These are phyloP conservation scores for Phialocephala subalpina DNA, from an alignment of 2,329 filamentous ascomycete genomes.

Conservation along the genomic window DNA sequence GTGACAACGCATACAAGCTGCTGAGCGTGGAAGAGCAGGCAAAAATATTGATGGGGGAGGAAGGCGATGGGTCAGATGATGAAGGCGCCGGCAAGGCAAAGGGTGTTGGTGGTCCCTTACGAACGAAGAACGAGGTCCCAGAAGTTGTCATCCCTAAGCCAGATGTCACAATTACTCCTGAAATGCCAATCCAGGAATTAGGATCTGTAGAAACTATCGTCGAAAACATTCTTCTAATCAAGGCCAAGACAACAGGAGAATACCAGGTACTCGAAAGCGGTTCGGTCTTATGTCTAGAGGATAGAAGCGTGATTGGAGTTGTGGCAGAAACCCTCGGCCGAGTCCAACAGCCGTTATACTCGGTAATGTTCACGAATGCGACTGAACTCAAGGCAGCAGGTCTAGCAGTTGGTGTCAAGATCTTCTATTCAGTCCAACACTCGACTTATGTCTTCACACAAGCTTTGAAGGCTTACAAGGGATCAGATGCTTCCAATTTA, in stretches of 20 bases:
- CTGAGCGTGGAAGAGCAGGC: conserved; percentile 85
- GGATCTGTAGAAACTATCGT: conserved; percentile 81
- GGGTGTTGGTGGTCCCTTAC: conserved; percentile 58
- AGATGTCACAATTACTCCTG: conserved; percentile 76
- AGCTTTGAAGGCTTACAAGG: conserved; percentile 79
- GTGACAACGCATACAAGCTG: conserved; percentile 70
- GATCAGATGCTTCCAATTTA: conserved; percentile 92
- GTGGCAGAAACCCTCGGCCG: conserved; percentile 88
- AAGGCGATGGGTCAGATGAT: conserved; percentile 77
- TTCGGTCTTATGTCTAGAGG: conserved; percentile 81
- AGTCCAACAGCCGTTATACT: conserved; percentile 87
- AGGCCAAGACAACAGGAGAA: conserved; percentile 80
- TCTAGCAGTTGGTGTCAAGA: conserved; percentile 70
- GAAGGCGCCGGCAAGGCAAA: conserved; percentile 63
- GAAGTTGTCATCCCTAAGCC: conserved; percentile 76
- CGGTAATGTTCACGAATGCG: conserved; percentile 75
- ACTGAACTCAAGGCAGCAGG: conserved; percentile 73
- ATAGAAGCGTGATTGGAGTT: conserved; percentile 79
- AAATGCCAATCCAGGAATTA: conserved; percentile 79
- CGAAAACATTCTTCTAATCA: conserved; percentile 80
- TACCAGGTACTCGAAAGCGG: conserved; percentile 86
- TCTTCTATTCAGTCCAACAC: conserved; percentile 83
- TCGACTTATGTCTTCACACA: conserved; percentile 89
- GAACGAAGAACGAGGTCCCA: conserved; percentile 81
- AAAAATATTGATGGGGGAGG: conserved; percentile 83